Base-by-base conservation (phyloP, 805 yeast species). In the Wickerhamiella vanderwaltii region DNA sequence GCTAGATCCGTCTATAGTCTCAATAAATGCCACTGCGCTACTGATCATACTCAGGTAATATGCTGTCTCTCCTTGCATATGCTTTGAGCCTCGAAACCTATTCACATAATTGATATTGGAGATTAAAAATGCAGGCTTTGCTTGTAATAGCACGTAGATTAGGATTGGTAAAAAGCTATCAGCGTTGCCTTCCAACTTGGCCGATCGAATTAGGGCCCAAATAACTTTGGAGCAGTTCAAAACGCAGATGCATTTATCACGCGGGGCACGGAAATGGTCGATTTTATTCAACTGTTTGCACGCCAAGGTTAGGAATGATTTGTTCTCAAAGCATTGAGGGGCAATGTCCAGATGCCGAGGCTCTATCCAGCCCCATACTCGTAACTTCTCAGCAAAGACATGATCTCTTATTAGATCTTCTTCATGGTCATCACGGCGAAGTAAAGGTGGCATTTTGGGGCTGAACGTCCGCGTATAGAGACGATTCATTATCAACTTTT, bases 141-240 rank as follows among this genome's bases (percentile, higher is more conserved):
- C 75, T 51, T 76, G 77, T 35, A 88, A 58, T 1, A 87, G 71
- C 9, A 88, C 80, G 50, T 77, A 79, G 19, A 91, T 85, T 40
- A 91, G 64, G 31, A 88, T 58, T 0, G 99, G 98, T n/a, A 91
- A 71, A 59, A 91, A 91, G 29, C 82, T 75, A 61, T 91, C 99
- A 0, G 99, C 99, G 50, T 86, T 87, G 51, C 82, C 88, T 45
- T 76, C 80, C 41, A 75, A 68, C 38, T 70, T 61, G 12, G 68
- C 63, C 46, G 77, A 82, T 47, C 86, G 76, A 35, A 93, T 71
- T 44, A 84, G 68, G 9, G 94, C 93, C 65, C 86, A 87, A 5
- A 93, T 79, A 16, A 91, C 87, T 59, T 88, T 88, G 56, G 96
- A 88, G 41, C 91, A 77, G 61, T 91, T 93, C 47, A 91, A 67